Evolutionary conservation across 108 stramenopile genomes (phyloP).

Genomic region (Cylindrotheca closterium): DNA sequence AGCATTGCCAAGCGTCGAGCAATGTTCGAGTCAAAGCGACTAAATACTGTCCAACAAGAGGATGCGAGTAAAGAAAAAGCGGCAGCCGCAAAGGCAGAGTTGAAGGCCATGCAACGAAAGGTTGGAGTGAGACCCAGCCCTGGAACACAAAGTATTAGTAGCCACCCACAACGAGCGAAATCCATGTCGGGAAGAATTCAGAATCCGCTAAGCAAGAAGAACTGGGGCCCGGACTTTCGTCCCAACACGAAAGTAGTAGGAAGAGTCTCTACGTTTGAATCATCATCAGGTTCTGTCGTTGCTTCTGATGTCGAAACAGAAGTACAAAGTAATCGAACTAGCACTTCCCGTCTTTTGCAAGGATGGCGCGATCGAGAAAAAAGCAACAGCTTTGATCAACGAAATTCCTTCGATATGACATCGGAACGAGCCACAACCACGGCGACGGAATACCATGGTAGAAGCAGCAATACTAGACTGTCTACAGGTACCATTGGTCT

Average conservation of each 20-base stretch:
- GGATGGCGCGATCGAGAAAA: constrained; percentile 14
- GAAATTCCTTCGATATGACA: not conserved
- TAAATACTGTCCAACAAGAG: constrained; percentile 1
- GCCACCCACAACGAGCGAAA: not conserved
- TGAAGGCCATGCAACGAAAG: not conserved
- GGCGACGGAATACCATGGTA: not conserved
- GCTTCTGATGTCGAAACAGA: not conserved
- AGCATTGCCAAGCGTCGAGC: too few species aligned
- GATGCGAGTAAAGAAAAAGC: constrained; percentile 2
- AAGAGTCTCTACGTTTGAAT: not conserved
- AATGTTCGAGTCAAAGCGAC: constrained; percentile 1
- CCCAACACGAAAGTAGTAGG: not conserved
- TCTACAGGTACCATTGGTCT: not conserved
- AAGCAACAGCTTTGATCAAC: constrained; percentile 2
- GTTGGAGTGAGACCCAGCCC: constrained; percentile 9
- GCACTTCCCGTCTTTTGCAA: not conserved
- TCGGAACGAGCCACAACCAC: not conserved
- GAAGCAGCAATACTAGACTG: not conserved
- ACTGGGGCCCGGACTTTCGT: not conserved
- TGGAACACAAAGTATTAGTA: not conserved
- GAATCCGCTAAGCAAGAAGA: too few species aligned
- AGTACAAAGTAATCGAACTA: not conserved
- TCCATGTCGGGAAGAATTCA: not conserved
- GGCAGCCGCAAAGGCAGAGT: constrained; percentile 10
- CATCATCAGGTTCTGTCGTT: too few species aligned